These are phyloP conservation scores for Penicillium fimorum DNA, from an alignment of 495 filamentous ascomycete genomes.

Conservation along the genomic window DNA sequence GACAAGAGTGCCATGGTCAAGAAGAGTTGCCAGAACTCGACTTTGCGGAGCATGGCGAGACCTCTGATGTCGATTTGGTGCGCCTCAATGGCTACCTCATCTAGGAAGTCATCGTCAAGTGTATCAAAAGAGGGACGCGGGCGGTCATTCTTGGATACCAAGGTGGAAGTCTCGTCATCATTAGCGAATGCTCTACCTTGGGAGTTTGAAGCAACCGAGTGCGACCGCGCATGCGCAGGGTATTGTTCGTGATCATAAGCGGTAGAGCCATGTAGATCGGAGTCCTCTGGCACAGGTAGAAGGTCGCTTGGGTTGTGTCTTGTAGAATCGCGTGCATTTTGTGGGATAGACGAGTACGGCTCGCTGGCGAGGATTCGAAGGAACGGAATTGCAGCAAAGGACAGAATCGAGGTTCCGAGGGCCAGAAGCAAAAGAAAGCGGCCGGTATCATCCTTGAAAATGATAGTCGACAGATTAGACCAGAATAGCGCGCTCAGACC, in stretches of 20 bases:
- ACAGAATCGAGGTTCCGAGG: constrained; percentile 72
- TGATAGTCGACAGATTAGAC: constrained; percentile 67
- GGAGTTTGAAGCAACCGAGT: constrained; percentile 40
- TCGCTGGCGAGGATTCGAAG: constrained; percentile 65
- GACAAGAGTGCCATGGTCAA: constrained; percentile 81
- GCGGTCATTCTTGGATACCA: constrained; percentile 63
- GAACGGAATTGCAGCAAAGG: constrained; percentile 75
- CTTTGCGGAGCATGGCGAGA: constrained; percentile 64
- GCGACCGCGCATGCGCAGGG: constrained; percentile 33
- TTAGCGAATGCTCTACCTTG: constrained; percentile 29
- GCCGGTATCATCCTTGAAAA: constrained; percentile 82
- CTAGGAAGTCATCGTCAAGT: constrained; percentile 40
- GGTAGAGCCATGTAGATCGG: constrained; percentile 61
- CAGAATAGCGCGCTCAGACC: constrained; percentile 97
- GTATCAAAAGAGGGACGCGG: constrained; percentile 29
- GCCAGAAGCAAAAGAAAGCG: constrained; percentile 78
- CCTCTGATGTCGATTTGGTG: constrained; percentile 90
- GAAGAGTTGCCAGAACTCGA: constrained; percentile 92
- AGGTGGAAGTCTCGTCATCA: constrained; percentile 76
- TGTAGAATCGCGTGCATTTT: constrained; percentile 49
- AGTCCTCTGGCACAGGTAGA: constrained; percentile 51
- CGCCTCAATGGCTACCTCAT: constrained; percentile 46
- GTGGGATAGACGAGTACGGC: constrained; percentile 64
- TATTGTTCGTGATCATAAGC: constrained; percentile 30
- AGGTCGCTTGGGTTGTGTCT: constrained; percentile 56